These are phyloP conservation scores for Blastobotrys parvus DNA, from an alignment of 805 yeast genomes.

Conservation along the genomic window DNA sequence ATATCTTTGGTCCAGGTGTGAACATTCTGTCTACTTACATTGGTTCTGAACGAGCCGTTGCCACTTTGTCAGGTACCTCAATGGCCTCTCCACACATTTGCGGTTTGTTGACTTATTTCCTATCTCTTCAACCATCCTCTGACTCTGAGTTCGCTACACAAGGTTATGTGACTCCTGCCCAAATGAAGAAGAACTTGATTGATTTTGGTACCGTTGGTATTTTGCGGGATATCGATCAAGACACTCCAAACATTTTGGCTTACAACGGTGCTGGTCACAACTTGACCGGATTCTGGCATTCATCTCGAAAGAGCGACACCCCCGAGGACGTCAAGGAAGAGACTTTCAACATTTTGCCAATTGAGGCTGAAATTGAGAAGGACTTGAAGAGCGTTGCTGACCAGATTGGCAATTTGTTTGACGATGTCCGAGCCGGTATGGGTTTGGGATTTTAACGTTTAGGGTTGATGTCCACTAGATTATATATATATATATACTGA, in stretches of 20 bases:
- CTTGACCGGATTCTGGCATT: conserved; percentile 42
- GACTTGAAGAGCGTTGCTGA: conserved; percentile 10
- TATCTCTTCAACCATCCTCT: conserved; percentile 46
- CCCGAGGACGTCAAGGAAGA: conserved; percentile 7
- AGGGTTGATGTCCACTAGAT: no score
- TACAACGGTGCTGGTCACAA: conserved; percentile 55
- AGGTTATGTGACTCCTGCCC: conserved; percentile 41
- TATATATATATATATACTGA: not conserved
- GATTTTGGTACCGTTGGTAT: conserved; percentile 43
- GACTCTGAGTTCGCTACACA: conserved; percentile 41
- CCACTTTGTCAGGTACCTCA: conserved; percentile 51
- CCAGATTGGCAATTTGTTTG: conserved; percentile 13
- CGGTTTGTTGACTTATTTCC: conserved; percentile 48
- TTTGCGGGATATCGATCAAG: conserved; percentile 38
- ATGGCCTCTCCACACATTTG: conserved; percentile 58
- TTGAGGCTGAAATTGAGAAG: conserved; percentile 11
- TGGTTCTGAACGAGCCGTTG: conserved; percentile 43
- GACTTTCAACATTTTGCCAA: conserved; percentile 14
- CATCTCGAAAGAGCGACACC: conserved; percentile 3
- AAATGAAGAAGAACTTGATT: conserved; percentile 44
- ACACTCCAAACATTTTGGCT: conserved; percentile 50
- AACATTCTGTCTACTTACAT: conserved; percentile 49
- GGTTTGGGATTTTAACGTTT: conserved; percentile 12
- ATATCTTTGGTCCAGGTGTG: conserved; percentile 48
- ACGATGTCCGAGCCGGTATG: conserved; percentile 13